phyloP scores from a whole-genome alignment of 352 stramenopile genomes.

The Globisporangium lucens region DNA sequence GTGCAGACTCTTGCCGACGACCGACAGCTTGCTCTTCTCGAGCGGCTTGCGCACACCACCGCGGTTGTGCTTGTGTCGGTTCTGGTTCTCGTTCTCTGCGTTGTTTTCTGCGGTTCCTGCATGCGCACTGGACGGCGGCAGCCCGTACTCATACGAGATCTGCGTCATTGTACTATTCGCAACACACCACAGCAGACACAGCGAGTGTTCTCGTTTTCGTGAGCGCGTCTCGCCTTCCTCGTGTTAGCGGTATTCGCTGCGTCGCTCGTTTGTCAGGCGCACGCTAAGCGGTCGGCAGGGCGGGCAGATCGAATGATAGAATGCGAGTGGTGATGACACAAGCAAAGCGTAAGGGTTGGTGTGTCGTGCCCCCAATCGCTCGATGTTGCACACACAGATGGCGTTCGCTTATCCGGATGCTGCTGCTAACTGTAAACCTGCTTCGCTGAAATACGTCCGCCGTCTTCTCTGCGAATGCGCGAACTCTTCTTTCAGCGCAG shows the following conservation, averaged over 20 bases:
- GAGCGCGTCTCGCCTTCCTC: neutral
- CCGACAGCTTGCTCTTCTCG: constrained; percentile 48
- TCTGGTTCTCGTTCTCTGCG: neutral
- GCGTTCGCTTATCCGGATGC: neutral
- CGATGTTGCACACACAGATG: neutral
- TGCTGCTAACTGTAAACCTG: neutral
- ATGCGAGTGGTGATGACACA: neutral
- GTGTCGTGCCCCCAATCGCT: neutral
- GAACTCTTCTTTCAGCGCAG: neutral
- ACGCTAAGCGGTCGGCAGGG: neutral
- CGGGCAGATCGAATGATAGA: neutral
- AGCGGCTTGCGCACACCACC: constrained; percentile 46
- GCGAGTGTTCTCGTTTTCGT: neutral
- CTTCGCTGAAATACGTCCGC: neutral
- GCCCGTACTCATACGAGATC: constrained; percentile 14
- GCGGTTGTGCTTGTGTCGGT: neutral
- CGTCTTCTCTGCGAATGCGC: neutral
- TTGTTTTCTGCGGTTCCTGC: neutral
- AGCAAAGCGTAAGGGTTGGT: neutral
- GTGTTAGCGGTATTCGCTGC: neutral
- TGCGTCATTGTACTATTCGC: constrained; percentile 10
- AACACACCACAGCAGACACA: neutral
- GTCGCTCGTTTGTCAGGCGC: neutral
- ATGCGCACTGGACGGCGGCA: neutral
- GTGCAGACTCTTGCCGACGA: constrained; percentile 32